Conservation (phyloP, 139 green algal species). For the Coelastrella sp. region DNA sequence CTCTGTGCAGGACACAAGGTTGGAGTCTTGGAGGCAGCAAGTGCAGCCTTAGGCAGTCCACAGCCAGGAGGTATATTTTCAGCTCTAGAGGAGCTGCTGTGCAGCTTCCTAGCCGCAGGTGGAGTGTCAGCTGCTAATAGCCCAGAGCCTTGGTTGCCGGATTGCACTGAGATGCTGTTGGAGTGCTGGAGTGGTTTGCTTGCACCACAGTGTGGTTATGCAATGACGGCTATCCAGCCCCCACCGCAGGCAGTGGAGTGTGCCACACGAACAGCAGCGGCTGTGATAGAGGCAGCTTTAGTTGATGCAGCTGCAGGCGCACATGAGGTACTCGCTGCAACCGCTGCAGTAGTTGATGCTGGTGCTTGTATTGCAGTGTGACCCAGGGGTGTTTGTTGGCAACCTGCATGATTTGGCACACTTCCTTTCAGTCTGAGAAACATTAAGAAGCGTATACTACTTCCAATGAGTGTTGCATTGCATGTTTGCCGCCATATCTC, state of each 20-base stretch:
- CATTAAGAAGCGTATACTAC: no score
- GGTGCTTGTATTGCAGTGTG: no score
- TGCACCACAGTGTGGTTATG: slow-evolving; percentile 40
- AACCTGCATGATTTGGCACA: no score
- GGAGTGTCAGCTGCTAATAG: slow-evolving; percentile 20
- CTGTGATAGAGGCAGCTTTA: slow-evolving; percentile 62
- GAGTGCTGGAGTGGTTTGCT: slow-evolving; percentile 58
- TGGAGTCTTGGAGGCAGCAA: slow-evolving; percentile 44
- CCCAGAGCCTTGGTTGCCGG: slow-evolving; percentile 57
- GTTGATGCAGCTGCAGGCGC: slow-evolving; percentile 63
- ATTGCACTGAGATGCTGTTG: slow-evolving; percentile 73
- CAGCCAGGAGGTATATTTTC: slow-evolving; percentile 3
- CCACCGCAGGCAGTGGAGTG: slow-evolving; percentile 41
- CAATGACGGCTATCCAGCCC: not conserved
- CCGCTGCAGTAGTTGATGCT: not conserved
- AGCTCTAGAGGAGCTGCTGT: slow-evolving; percentile 62
- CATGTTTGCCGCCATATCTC: no score
- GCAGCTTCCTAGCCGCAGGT: slow-evolving; percentile 55
- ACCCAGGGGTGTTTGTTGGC: no score
- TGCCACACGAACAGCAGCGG: slow-evolving; percentile 59
- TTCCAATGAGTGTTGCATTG: not conserved
- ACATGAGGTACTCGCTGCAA: slow-evolving; percentile 56
- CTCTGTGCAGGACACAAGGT: slow-evolving; percentile 37
- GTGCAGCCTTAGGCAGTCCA: slow-evolving; percentile 8
- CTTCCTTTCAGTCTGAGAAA: no score